These are phyloP conservation scores for Aspergillus sparsus DNA, from an alignment of 495 filamentous ascomycete genomes.

Conservation along the genomic window DNA sequence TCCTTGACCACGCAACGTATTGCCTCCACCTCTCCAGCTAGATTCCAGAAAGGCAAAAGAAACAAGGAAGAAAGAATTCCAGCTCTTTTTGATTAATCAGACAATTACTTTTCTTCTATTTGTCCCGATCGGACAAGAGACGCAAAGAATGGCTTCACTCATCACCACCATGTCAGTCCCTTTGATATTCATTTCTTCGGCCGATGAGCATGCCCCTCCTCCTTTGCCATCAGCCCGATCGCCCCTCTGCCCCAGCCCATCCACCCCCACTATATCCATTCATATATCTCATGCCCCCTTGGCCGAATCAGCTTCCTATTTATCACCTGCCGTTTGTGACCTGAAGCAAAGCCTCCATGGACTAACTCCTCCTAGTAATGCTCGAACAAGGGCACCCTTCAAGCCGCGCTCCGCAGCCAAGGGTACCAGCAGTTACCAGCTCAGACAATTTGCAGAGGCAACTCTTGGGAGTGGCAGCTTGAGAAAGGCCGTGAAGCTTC, in stretches of 20 bases:
- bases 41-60: slow-evolving; percentile 13
- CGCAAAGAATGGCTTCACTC: slow-evolving; percentile 60
- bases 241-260: slow-evolving; percentile 27
- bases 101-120: slow-evolving; percentile 8
- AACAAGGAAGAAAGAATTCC: slow-evolving; percentile 14
- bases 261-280: slow-evolving; percentile 33
- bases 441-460: slow-evolving; percentile 96
- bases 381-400: slow-evolving; percentile 86
- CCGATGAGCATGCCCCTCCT: slow-evolving; percentile 34
- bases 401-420: slow-evolving; percentile 84
- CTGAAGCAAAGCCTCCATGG: slow-evolving; percentile 40
- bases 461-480: slow-evolving; percentile 93
- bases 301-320: slow-evolving; percentile 43
- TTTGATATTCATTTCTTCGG: slow-evolving; percentile 37
- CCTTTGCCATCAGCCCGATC: slow-evolving; percentile 22
- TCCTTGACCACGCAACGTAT: slow-evolving; percentile 12
- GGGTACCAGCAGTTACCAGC: slow-evolving; percentile 91
- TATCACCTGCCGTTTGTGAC: slow-evolving; percentile 45
- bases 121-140: slow-evolving; percentile 1
- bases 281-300: slow-evolving; percentile 36
- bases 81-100: slow-evolving; percentile 7
- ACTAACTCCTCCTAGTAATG: slow-evolving; percentile 70
- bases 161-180: slow-evolving; percentile 71
- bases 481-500: slow-evolving; percentile 92
- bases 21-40: background rate